Evolutionary conservation across 176 grass and related monocot species (phyloP).

Genomic region (Aegilops umbellulata): DNA sequence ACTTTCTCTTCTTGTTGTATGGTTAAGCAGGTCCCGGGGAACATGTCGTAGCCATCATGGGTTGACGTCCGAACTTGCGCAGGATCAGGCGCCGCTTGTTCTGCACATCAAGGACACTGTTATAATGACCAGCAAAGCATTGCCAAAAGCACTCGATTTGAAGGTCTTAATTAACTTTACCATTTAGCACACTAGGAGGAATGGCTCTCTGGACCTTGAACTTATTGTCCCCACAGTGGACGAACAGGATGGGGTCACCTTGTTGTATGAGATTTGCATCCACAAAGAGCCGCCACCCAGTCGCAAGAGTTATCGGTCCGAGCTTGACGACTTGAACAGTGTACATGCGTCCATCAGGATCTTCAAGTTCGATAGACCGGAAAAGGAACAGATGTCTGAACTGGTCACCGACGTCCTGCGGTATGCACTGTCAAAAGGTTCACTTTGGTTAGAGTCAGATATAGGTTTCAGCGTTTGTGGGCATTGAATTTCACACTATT

Average conservation of each 20-base stretch:
- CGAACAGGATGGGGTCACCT: too few species aligned
- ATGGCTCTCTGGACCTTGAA: too few species aligned
- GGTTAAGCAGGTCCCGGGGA: too few species aligned
- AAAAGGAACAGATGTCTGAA: background rate
- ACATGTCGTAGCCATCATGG: too few species aligned
- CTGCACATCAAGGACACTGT: too few species aligned
- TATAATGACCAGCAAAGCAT: background rate
- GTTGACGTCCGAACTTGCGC: too few species aligned
- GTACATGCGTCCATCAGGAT: conserved; percentile 11
- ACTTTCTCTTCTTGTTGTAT: background rate
- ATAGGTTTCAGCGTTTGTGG: background rate
- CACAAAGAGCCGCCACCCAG: too few species aligned
- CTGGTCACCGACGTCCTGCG: background rate
- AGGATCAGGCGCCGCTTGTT: too few species aligned
- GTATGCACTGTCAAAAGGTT: background rate
- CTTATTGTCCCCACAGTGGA: too few species aligned
- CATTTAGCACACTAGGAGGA: background rate
- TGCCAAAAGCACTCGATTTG: background rate
- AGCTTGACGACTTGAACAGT: too few species aligned
- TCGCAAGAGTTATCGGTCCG: too few species aligned
- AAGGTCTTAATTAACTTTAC: background rate
- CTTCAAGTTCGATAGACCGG: conserved; percentile 8
- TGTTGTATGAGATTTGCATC: too few species aligned
- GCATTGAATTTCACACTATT: background rate
- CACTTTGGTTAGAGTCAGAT: background rate